phyloP scores from a whole-genome alignment of 331 rosid genomes.

The Malus hybrid region DNA sequence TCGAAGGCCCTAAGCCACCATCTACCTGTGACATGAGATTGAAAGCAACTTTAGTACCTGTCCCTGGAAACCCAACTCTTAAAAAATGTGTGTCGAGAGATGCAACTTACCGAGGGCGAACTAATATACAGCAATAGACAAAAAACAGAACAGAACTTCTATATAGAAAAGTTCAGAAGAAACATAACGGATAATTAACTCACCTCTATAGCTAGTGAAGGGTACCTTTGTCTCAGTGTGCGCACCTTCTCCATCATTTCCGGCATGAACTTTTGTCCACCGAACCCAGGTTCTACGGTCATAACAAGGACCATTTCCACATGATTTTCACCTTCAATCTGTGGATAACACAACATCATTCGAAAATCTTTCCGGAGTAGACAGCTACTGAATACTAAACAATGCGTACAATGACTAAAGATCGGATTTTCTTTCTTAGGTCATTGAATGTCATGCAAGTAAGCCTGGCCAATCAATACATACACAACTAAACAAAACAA shows the following conservation, averaged over 20 bases:
- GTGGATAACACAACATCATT: conserved; percentile 3
- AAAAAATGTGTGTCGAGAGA: background rate
- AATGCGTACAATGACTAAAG: background rate
- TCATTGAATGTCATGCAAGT: background rate
- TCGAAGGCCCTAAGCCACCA: conserved; percentile 63
- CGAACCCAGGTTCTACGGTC: conserved; percentile 99
- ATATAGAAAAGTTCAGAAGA: background rate
- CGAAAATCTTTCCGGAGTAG: background rate
- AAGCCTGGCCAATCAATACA: background rate
- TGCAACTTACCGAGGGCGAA: background rate
- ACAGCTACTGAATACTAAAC: conserved; percentile 1
- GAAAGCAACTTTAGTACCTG: background rate
- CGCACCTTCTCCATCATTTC: conserved; percentile 92
- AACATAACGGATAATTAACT: conserved; percentile 1
- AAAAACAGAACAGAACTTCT: background rate
- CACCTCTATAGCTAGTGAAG: conserved; percentile 87
- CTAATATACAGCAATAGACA: background rate
- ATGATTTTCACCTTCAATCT: conserved; percentile 77
- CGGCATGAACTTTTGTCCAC: conserved; percentile 90
- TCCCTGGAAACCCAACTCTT: background rate
- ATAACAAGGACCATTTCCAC: conserved; percentile 94
- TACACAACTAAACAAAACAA: background rate
- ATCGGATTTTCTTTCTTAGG: background rate
- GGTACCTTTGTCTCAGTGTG: conserved; percentile 73
- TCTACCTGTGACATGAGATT: conserved; percentile 37